phyloP scores from a whole-genome alignment of 768 basidiomycete genomes.

The Leccinum sublutescens region DNA sequence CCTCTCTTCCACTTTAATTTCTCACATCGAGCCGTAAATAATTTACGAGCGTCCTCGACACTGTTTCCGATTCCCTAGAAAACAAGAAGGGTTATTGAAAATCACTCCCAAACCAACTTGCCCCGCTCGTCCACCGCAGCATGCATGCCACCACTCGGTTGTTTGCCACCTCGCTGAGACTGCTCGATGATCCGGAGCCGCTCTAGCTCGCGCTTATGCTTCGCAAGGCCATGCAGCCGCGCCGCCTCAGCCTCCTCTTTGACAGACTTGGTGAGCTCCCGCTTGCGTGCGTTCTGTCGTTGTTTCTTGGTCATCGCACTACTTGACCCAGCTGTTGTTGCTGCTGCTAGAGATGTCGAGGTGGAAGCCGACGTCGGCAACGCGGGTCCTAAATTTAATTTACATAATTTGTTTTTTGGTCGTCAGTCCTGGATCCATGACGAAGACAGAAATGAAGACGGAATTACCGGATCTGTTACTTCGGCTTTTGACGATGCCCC shows the following conservation, averaged over 20 bases:
- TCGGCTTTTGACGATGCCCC: slow-evolving; percentile 72
- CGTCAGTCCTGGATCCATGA: not conserved
- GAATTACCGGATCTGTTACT: slow-evolving; percentile 40
- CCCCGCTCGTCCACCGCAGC: slow-evolving; percentile 56
- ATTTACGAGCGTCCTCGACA: slow-evolving; percentile 12
- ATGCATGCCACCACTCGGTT: slow-evolving; percentile 57
- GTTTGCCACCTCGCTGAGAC: slow-evolving; percentile 23
- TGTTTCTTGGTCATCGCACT: slow-evolving; percentile 57
- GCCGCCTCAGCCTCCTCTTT: slow-evolving; percentile 55
- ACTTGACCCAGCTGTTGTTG: slow-evolving; percentile 28
- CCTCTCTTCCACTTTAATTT: not conserved
- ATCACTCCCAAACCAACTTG: slow-evolving; percentile 55
- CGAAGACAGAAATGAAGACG: not conserved
- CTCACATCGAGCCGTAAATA: slow-evolving; percentile 21
- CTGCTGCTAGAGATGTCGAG: slow-evolving; percentile 30
- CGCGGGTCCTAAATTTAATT: slow-evolving; percentile 13
- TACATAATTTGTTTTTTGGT: not conserved
- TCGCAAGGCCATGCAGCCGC: slow-evolving; percentile 48
- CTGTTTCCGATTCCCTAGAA: not conserved
- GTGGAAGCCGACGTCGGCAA: slow-evolving; percentile 9
- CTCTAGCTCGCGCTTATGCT: slow-evolving; percentile 63
- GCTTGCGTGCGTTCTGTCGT: slow-evolving; percentile 61
- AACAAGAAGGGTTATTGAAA: not conserved
- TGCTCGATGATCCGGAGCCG: slow-evolving; percentile 48
- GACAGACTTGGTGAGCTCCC: slow-evolving; percentile 55